Percentiles rank a stretch among this genome's conserved stretches.
Conservation (phyloP, 805 yeast species). For the Starmerella stellata region DNA sequence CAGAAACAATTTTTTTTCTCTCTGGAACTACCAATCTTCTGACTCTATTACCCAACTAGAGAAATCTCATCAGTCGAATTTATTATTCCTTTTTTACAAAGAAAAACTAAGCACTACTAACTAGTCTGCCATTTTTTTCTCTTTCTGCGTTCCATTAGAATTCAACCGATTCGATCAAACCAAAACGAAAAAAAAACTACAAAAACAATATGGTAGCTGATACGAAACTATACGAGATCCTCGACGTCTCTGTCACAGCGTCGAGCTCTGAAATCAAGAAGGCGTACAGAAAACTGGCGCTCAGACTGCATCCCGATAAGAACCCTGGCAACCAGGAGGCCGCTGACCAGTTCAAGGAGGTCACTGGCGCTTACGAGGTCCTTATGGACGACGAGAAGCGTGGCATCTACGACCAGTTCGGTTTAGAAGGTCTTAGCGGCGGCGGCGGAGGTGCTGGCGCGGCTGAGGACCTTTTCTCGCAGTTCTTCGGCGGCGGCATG, state of each 20-base stretch:
- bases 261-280: conserved; percentile 46
- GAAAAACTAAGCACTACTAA: no score
- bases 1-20: neutral
- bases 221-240: conserved; percentile 42
- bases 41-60: no score
- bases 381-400: conserved; percentile 77
- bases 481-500: conserved; percentile 57
- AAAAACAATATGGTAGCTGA: conserved; percentile 45
- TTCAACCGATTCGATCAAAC: no score
- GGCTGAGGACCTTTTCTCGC: conserved; percentile 58
- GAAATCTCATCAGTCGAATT: no score
- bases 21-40: neutral
- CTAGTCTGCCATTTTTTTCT: no score
- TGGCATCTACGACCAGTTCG: conserved; percentile 71
- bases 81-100: no score
- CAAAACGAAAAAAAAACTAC: neutral
- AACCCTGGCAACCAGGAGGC: conserved; percentile 54
- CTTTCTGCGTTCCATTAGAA: no score
- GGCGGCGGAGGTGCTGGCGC: conserved; percentile 56
- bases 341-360: conserved; percentile 88
- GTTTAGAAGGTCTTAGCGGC: conserved; percentile 79
- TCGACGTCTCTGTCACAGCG: conserved; percentile 39
- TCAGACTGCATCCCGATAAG: conserved; percentile 71
- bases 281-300: conserved; percentile 60
- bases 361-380: conserved; percentile 76